A percentile compares a stretch with the other conserved stretches of the same genome.
Conservation (phyloP, 768 basidiomycete species). For the Stropharia rugosoannulata region DNA sequence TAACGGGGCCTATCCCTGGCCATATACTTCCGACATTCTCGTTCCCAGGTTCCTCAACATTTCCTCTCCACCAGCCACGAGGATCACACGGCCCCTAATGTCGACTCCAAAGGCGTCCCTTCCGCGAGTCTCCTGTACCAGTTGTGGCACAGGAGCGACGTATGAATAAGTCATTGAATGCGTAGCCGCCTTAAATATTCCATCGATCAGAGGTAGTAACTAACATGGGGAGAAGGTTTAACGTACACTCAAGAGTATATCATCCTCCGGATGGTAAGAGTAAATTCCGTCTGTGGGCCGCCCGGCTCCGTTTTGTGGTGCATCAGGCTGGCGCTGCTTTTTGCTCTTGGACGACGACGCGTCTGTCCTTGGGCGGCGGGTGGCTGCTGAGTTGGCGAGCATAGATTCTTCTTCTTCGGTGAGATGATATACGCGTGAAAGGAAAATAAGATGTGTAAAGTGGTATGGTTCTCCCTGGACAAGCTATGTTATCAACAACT, state of each 20-base stretch:
- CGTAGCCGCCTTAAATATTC: constrained; percentile 41
- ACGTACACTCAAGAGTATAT: constrained; percentile 63
- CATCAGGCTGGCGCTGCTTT: constrained; percentile 27
- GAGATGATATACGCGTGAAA: constrained; percentile 79
- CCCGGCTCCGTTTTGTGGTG: constrained; percentile 13
- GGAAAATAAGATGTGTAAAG: constrained; percentile 73
- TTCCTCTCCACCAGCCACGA: constrained; percentile 38
- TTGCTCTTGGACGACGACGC: constrained; percentile 40
- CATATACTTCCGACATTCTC: constrained; percentile 20
- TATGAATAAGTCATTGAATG: constrained; percentile 53
- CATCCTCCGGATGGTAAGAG: constrained; percentile 88
- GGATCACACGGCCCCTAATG: constrained; percentile 64
- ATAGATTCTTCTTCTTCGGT: constrained; percentile 66
- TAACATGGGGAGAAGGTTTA: not conserved
- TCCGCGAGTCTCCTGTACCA: constrained; percentile 43
- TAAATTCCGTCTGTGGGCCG: constrained; percentile 53
- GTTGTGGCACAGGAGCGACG: constrained; percentile 46
- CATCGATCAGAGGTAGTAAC: not conserved
- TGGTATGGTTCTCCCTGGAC: constrained; percentile 56
- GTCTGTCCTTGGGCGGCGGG: constrained; percentile 14
- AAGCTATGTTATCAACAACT: not conserved
- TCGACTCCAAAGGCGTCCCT: constrained; percentile 74
- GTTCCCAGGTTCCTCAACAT: constrained; percentile 21
- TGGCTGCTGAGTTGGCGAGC: constrained; percentile 41
- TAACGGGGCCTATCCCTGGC: constrained; percentile 13